Conservation (phyloP, 768 basidiomycete genomes). For the Suillus hirtellus region DNA sequence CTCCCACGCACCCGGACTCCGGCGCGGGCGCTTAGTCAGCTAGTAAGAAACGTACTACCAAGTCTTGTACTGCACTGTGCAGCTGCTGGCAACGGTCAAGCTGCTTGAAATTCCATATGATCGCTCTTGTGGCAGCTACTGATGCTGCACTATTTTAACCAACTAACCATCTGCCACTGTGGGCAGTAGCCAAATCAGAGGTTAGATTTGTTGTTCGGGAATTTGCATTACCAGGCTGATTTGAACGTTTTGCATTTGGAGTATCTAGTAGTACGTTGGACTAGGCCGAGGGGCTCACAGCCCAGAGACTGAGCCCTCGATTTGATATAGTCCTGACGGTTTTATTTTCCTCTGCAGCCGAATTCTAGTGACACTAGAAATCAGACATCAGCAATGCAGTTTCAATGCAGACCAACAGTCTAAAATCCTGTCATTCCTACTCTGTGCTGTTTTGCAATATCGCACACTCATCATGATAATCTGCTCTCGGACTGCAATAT, state of each 20-base stretch:
- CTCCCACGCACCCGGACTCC: not conserved
- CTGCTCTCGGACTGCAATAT: not conserved
- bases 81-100: not conserved
- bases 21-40: not conserved
- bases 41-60: too few species aligned
- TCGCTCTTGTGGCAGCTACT: not conserved
- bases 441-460: not conserved
- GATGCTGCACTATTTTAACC: not conserved
- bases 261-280: not conserved
- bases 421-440: not conserved
- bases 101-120: not conserved
- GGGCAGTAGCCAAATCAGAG: not conserved
- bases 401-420: not conserved
- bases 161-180: too few species aligned
- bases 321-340: not conserved
- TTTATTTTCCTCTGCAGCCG: not conserved
- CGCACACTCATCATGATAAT: not conserved
- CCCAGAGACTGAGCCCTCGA: too few species aligned
- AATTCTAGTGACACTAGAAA: not conserved
- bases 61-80: not conserved
- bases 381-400: not conserved
- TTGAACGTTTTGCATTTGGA: not conserved
- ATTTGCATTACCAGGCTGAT: not conserved
- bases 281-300: too few species aligned
- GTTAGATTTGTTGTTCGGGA: not conserved